Conservation (phyloP, 2,329 filamentous ascomycete species). For the Plectosphaerella sp. region DNA sequence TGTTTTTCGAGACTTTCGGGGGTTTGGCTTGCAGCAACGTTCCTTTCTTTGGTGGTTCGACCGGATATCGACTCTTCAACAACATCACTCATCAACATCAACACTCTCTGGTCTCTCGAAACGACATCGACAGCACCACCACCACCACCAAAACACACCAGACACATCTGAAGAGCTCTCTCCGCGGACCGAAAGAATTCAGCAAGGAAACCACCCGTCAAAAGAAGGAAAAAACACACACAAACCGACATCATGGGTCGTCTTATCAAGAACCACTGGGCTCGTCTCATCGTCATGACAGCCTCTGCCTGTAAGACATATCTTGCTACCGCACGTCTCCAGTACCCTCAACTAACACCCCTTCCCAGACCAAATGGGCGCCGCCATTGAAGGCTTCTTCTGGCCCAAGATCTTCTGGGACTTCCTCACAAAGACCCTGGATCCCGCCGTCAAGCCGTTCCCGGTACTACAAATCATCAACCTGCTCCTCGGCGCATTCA, state of each 20-base stretch:
- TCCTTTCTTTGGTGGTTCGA: background rate
- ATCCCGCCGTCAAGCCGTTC: slow-evolving; percentile 79
- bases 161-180: background rate
- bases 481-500: slow-evolving; percentile 71
- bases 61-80: background rate
- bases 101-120: background rate
- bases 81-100: background rate
- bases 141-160: background rate
- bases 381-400: slow-evolving; percentile 84
- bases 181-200: slow-evolving; percentile 3
- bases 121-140: background rate
- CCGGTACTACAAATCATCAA: slow-evolving; percentile 89
- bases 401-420: slow-evolving; percentile 99
- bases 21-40: background rate
- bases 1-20: background rate
- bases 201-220: slow-evolving; percentile 7
- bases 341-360: slow-evolving; percentile 17
- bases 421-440: slow-evolving; percentile 86
- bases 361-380: slow-evolving; percentile 75
- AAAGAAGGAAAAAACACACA: slow-evolving; percentile 5
- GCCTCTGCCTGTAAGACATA: slow-evolving; percentile 65
- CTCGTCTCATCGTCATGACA: slow-evolving; percentile 85
- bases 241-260: slow-evolving; percentile 68
- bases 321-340: background rate
- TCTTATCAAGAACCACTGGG: slow-evolving; percentile 99